Percentiles rank a stretch among this genome's conserved stretches.
Conservation (phyloP, 306 rosid genomes). For the Vicia sativa region DNA sequence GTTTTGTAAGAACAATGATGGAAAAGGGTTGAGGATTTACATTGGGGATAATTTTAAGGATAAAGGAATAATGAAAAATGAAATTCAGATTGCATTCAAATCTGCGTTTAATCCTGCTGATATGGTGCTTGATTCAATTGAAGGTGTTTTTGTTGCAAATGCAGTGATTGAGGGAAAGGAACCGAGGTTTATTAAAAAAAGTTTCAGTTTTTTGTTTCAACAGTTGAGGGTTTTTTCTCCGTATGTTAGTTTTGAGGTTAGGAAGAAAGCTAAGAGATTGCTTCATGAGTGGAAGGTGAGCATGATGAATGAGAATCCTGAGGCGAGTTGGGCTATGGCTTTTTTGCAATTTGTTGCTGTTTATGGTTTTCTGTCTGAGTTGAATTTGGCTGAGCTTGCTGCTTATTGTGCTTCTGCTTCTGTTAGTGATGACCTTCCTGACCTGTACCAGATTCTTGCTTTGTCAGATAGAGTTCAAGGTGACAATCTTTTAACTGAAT, state of each 20-base stretch:
- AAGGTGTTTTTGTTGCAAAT: constrained; percentile 48
- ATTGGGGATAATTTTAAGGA: constrained; percentile 46
- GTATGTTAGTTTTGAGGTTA: constrained; percentile 41
- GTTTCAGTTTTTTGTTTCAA: constrained; percentile 56
- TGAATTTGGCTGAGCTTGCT: constrained; percentile 54
- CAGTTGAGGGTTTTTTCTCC: constrained; percentile 50
- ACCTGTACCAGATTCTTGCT: constrained; percentile 51
- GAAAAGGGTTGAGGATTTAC: constrained; percentile 61
- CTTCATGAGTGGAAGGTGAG: constrained; percentile 58
- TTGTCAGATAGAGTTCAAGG: constrained; percentile 57
- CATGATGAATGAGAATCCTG: constrained; percentile 38
- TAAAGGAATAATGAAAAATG: constrained; percentile 37
- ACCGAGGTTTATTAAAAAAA: constrained; percentile 45
- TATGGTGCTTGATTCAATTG: constrained; percentile 64
- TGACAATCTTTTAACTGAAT: background rate
- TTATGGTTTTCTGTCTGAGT: constrained; percentile 56
- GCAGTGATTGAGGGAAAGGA: constrained; percentile 35
- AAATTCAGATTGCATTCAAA: constrained; percentile 55
- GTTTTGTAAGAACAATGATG: constrained; percentile 65
- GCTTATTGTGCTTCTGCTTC: constrained; percentile 51
- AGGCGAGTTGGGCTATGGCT: constrained; percentile 54
- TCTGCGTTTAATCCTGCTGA: constrained; percentile 56
- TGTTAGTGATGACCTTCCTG: constrained; percentile 49
- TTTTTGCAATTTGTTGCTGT: constrained; percentile 67
- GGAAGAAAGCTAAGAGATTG: constrained; percentile 55